A percentile compares a stretch with the other conserved stretches of the same genome.
Evolutionary conservation across 805 yeast genomes (phyloP).

Genomic region (Saccharomyces mikatae): DNA sequence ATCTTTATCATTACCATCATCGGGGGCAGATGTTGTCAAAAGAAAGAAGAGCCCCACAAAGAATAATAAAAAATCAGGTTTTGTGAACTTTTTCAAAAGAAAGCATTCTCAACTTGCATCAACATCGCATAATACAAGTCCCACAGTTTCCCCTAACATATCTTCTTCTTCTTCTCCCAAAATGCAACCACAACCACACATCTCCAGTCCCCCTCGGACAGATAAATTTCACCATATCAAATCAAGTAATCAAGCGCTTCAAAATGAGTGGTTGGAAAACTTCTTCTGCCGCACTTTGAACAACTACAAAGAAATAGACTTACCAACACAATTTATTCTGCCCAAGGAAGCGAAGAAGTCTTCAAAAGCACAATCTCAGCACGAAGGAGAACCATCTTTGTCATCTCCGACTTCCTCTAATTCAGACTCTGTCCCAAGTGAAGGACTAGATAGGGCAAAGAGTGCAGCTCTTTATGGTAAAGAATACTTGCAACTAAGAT

Average conservation of each 20-base stretch:
- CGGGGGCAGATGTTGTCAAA: neutral
- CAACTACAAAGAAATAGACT: conserved; percentile 18
- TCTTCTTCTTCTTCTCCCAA: conserved; percentile 1
- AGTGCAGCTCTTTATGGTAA: conserved; percentile 13
- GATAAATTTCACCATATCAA: conserved; percentile 1
- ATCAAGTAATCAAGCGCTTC: conserved; percentile 3
- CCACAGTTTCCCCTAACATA: neutral
- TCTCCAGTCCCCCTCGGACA: neutral
- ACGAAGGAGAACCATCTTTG: neutral
- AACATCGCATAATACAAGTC: neutral
- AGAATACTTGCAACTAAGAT: conserved; percentile 17
- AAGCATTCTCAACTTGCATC: conserved; percentile 11
- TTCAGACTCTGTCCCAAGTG: neutral
- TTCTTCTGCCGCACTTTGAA: conserved; percentile 16
- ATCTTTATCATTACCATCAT: neutral
- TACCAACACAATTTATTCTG: conserved; percentile 19
- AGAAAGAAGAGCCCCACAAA: neutral
- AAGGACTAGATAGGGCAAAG: neutral
- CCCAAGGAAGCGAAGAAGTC: conserved; percentile 3
- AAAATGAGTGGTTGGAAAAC: conserved; percentile 23
- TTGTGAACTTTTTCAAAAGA: conserved; percentile 24
- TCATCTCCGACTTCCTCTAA: neutral
- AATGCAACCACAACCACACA: conserved; percentile 1
- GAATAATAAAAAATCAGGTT: conserved; percentile 17
- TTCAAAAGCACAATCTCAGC: neutral